phyloP scores from a whole-genome alignment of 2,329 filamentous ascomycete genomes.

The Fusarium transvaalense region DNA sequence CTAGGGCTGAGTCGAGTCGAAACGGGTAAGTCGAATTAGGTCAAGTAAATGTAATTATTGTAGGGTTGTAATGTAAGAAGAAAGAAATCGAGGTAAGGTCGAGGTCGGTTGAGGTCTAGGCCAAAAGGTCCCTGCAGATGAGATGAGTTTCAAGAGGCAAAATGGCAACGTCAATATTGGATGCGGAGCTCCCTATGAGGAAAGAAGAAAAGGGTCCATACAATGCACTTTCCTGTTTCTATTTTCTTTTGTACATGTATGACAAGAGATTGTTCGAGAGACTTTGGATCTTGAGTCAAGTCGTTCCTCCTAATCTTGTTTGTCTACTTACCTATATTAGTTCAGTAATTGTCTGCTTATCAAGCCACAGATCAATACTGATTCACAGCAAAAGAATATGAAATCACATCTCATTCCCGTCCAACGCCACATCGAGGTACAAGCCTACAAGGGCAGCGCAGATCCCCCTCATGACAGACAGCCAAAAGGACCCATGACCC shows the following conservation, averaged over 20 bases:
- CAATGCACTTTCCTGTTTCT: background rate
- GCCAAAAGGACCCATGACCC: constrained; percentile 33
- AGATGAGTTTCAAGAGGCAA: constrained; percentile 22
- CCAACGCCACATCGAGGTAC: constrained; percentile 35
- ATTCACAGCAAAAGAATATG: constrained; percentile 6
- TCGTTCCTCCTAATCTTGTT: background rate
- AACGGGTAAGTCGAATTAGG: constrained; percentile 13
- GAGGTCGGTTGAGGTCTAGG: constrained; percentile 15
- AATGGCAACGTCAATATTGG: constrained; percentile 8
- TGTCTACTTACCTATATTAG: background rate
- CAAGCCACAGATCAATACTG: constrained; percentile 21
- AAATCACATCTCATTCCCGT: constrained; percentile 25
- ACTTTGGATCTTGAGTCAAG: background rate
- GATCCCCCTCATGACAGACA: constrained; percentile 40
- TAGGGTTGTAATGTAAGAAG: constrained; percentile 15
- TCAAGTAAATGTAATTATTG: constrained; percentile 10
- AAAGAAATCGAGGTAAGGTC: constrained; percentile 10
- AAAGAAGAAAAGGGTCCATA: constrained; percentile 4
- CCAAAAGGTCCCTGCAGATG: constrained; percentile 21
- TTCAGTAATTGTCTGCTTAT: constrained; percentile 7
- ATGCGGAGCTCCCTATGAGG: constrained; percentile 18
- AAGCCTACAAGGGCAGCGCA: constrained; percentile 19
- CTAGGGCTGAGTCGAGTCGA: constrained; percentile 5
- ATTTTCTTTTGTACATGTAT: constrained; percentile 3
- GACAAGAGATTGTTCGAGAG: constrained; percentile 7